These are phyloP conservation scores for Paramecium caudatum DNA, from an alignment of 73 alveolate species.

Conservation along the genomic window DNA sequence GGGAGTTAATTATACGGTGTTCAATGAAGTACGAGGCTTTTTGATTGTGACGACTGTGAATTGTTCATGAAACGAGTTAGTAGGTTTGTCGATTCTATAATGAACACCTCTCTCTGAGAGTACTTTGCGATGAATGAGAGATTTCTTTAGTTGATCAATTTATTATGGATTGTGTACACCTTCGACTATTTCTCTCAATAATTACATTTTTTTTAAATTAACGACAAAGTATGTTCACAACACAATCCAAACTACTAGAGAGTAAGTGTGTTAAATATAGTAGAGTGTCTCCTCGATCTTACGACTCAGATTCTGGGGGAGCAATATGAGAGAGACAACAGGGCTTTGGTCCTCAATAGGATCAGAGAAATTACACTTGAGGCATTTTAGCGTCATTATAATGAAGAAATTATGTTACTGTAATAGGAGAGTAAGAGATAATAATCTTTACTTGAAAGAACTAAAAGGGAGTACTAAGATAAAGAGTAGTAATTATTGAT, in stretches of 20 bases:
- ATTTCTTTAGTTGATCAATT: conserved; percentile 16
- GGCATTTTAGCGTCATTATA: not conserved
- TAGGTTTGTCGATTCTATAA: too few species aligned
- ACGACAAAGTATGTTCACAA: conserved; percentile 17
- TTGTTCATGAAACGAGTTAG: too few species aligned
- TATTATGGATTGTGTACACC: not conserved
- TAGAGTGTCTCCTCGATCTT: conserved; percentile 14
- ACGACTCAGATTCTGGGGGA: conserved; percentile 19
- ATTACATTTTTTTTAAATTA: conserved; percentile 27
- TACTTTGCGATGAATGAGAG: too few species aligned
- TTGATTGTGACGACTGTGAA: conserved; percentile 2
- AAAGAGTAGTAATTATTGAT: not conserved
- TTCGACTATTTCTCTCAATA: not conserved
- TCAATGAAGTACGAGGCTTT: not conserved
- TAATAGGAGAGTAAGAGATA: conserved; percentile 1
- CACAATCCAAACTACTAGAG: conserved; percentile 30
- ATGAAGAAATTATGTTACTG: not conserved
- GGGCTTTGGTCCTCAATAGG: not conserved
- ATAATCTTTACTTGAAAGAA: not conserved
- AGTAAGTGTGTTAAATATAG: not conserved
- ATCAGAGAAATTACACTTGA: conserved; percentile 27
- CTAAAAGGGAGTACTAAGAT: conserved; percentile 2
- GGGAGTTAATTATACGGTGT: not conserved
- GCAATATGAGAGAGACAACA: not conserved
- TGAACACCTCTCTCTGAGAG: too few species aligned